A percentile compares a stretch with the other conserved stretches of the same genome.
Evolutionary conservation across 2,329 filamentous ascomycete species (phyloP).

Genomic region (Drechmeria coniospora): DNA sequence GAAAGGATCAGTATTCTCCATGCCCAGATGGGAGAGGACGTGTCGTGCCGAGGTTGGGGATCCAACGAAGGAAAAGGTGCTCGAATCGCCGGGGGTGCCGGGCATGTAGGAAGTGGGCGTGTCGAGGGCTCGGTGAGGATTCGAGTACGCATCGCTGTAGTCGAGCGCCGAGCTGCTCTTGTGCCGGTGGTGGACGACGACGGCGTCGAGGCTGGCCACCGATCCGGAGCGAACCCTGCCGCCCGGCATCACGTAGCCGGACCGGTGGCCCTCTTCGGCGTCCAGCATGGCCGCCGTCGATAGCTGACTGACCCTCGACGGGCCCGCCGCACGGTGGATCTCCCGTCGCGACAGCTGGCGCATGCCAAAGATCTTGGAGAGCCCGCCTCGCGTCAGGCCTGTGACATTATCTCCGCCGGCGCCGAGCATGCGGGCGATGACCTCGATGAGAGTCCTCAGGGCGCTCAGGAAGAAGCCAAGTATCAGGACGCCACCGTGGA

Average conservation of each 20-base stretch:
- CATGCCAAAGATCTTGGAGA: slow-evolving; percentile 84
- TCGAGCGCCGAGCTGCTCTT: slow-evolving; percentile 42
- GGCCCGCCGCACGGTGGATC: slow-evolving; percentile 40
- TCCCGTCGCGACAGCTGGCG: slow-evolving; percentile 67
- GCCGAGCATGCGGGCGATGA: slow-evolving; percentile 66
- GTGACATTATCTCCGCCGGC: slow-evolving; percentile 61
- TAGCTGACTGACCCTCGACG: slow-evolving; percentile 63
- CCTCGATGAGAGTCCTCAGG: slow-evolving; percentile 78
- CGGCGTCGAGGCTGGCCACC: slow-evolving; percentile 38
- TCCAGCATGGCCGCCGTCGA: slow-evolving; percentile 72
- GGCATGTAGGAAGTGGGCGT: slow-evolving; percentile 52
- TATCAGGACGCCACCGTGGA: slow-evolving; percentile 72
- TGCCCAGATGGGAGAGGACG: slow-evolving; percentile 28
- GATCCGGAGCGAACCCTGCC: slow-evolving; percentile 46
- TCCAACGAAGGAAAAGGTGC: slow-evolving; percentile 55
- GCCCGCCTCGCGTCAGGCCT: slow-evolving; percentile 61
- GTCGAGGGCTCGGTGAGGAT: slow-evolving; percentile 31
- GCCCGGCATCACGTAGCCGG: slow-evolving; percentile 35
- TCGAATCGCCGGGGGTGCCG: slow-evolving; percentile 57
- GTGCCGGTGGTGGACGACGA: slow-evolving; percentile 27
- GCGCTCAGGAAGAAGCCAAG: slow-evolving; percentile 92
- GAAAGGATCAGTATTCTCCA: slow-evolving; percentile 57
- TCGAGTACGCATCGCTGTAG: slow-evolving; percentile 29
- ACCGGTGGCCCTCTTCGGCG: slow-evolving; percentile 49
- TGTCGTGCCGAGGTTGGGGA: slow-evolving; percentile 36